Conservation (phyloP, 352 stramenopile species). For the Thalassiosira ordinaria region DNA sequence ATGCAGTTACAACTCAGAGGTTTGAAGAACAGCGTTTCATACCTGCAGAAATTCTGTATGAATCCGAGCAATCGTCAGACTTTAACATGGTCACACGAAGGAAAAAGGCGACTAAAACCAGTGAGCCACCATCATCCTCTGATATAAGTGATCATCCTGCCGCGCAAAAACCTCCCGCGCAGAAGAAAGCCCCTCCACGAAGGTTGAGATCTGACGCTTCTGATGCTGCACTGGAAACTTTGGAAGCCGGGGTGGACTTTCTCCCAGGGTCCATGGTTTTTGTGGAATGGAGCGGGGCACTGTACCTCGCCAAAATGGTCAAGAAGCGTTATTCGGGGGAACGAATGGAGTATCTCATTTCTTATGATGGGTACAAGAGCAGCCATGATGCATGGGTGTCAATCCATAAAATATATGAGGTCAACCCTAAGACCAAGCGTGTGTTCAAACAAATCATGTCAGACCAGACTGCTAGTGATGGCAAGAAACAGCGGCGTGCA, state of each 20-base stretch:
- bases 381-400: constrained; percentile 65
- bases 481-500: constrained; percentile 15
- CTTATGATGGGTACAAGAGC: constrained; percentile 62
- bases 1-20: constrained; percentile 42
- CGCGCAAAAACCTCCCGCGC: neutral
- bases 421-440: constrained; percentile 62
- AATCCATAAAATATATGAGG: constrained; percentile 70
- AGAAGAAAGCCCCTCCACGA: constrained; percentile 28
- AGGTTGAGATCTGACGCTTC: constrained; percentile 52
- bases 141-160: neutral
- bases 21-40: constrained; percentile 61
- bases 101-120: constrained; percentile 21
- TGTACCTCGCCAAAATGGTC: constrained; percentile 71
- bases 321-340: constrained; percentile 61
- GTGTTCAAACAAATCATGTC: constrained; percentile 57
- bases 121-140: constrained; percentile 6
- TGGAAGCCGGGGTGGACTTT: constrained; percentile 64
- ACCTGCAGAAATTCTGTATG: constrained; percentile 39
- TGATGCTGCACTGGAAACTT: constrained; percentile 37
- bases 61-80: constrained; percentile 20
- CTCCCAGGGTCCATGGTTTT: constrained; percentile 66
- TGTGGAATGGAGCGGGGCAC: constrained; percentile 49
- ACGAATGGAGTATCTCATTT: constrained; percentile 59
- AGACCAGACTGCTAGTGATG: constrained; percentile 13
- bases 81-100: constrained; percentile 35